Evolutionary conservation across 2,329 filamentous ascomycete species (phyloP), one percentile per base, ranked within the genome.

Genomic region (Allantophomopsis cytisporea): DNA sequence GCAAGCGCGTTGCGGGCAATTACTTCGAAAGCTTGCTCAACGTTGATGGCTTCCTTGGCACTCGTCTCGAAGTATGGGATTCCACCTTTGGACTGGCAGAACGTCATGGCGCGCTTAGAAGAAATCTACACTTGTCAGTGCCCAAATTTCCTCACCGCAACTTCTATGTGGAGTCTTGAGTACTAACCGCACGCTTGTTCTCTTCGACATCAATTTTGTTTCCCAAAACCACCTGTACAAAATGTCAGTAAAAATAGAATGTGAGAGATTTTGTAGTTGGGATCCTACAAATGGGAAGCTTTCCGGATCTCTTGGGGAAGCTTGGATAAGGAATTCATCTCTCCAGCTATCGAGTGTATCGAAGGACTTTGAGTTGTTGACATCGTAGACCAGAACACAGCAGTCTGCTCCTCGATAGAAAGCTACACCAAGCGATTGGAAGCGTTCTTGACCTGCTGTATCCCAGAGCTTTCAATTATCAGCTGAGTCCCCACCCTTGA

Each of bases 191-290:
- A 60, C 91, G 76, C 72, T 95, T 95, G 70, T 82, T 94, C 65
- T 96, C 91, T 60, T 95, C 91, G 35, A 95, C 81, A 66, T 98
- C 91, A 54, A 98, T 94, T 73, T 98, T 98, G 73, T 98, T 98
- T 42, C 91, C 91, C 43, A 98, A 76, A 31, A 98, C 91, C 43
- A 94, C 83, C 83, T 89, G 50, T 21, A 41, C 4, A 14, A 5
- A 32, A 23, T 18, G 16, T 47, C 31, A 50, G 16, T 28, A n/a
- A 31, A 36, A 31, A n/a, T 20, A n/a, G n/a, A 14, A 38, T 54
- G n/a, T n/a, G n/a, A n/a, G n/a, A n/a, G 15, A 12, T 31, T 23
- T 5, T 21, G 31, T 0, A 7, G 10, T n/a, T n/a, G n/a, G 10
- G 2, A 34, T 66, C 82, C 61, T 64, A 95, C 91, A 58, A 98